Evolutionary conservation across 768 basidiomycete species (phyloP).

Genomic region (Russula ochroleuca): DNA sequence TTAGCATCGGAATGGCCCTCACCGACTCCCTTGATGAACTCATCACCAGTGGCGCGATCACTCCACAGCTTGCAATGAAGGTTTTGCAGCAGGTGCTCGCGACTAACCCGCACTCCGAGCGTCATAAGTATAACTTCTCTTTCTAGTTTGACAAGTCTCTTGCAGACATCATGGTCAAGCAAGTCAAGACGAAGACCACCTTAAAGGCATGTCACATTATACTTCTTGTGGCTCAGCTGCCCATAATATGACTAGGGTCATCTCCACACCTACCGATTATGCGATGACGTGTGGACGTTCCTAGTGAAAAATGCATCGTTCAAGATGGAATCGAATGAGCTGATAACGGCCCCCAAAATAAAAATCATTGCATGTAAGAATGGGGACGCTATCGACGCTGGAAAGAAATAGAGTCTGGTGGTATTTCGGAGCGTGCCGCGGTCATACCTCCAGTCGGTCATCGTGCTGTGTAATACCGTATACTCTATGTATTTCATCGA

Average conservation of each 20-base stretch:
- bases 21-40: slow-evolving; percentile 98
- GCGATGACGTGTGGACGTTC: slow-evolving; percentile 99
- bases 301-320: slow-evolving; percentile 89
- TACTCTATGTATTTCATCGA: slow-evolving; percentile 16
- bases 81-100: slow-evolving; percentile 84
- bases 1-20: slow-evolving; percentile 92
- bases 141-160: slow-evolving; percentile 91
- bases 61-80: slow-evolving; percentile 97
- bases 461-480: slow-evolving; percentile 22
- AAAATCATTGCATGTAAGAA: slow-evolving; percentile 99
- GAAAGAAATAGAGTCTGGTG: slow-evolving; percentile 55
- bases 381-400: slow-evolving; percentile 79
- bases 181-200: slow-evolving; percentile 91
- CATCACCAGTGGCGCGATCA: slow-evolving; percentile 94
- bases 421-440: neutral
- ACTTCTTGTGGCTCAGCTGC: slow-evolving; percentile 1
- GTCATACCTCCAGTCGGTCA: neutral
- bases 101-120: slow-evolving; percentile 4
- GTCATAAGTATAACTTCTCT: slow-evolving; percentile 1
- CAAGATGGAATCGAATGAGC: slow-evolving; percentile 90
- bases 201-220: slow-evolving; percentile 62
- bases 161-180: slow-evolving; percentile 87
- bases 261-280: slow-evolving; percentile 85
- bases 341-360: slow-evolving; percentile 68
- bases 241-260: slow-evolving; percentile 52